A percentile compares a stretch with the other conserved stretches of the same genome.
phyloP scores from a whole-genome alignment of 345 rosid genomes.

The Corymbia maculata region DNA sequence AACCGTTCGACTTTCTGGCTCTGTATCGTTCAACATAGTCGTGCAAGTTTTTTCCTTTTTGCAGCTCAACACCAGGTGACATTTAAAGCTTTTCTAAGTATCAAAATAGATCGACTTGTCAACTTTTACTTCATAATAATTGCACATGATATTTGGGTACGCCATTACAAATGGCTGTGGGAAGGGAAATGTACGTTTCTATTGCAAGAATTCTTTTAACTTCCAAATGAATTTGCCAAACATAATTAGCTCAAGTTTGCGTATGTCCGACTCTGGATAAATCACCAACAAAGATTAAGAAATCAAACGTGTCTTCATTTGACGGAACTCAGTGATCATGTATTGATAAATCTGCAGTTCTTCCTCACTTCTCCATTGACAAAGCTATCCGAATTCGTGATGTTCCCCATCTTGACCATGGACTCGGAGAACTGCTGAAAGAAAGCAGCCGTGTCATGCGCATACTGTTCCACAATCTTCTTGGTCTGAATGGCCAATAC shows the following conservation, averaged over 20 bases:
- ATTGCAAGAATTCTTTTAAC: neutral
- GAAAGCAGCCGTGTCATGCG: conserved; percentile 53
- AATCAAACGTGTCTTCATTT: neutral
- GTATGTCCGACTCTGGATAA: neutral
- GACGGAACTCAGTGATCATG: conserved; percentile 12
- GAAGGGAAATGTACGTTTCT: neutral
- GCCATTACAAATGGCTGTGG: neutral
- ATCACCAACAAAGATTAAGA: neutral
- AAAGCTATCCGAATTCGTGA: conserved; percentile 49
- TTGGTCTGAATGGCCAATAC: conserved; percentile 48
- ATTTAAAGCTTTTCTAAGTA: neutral
- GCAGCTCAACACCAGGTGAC: neutral
- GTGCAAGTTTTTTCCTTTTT: neutral
- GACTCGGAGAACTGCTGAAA: conserved; percentile 77
- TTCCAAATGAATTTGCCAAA: neutral
- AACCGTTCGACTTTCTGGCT: neutral
- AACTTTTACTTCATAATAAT: neutral
- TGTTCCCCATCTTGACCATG: conserved; percentile 91
- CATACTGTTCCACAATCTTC: conserved; percentile 48
- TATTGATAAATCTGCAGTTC: conserved; percentile 79
- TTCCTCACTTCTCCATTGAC: conserved; percentile 66
- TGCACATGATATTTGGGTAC: neutral
- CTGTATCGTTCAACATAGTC: neutral
- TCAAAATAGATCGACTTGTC: neutral
- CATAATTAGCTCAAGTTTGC: neutral